A percentile compares a stretch with the other conserved stretches of the same genome.
Evolutionary conservation across 805 yeast species (phyloP).

Genomic region (Ogataea wickerhamii): DNA sequence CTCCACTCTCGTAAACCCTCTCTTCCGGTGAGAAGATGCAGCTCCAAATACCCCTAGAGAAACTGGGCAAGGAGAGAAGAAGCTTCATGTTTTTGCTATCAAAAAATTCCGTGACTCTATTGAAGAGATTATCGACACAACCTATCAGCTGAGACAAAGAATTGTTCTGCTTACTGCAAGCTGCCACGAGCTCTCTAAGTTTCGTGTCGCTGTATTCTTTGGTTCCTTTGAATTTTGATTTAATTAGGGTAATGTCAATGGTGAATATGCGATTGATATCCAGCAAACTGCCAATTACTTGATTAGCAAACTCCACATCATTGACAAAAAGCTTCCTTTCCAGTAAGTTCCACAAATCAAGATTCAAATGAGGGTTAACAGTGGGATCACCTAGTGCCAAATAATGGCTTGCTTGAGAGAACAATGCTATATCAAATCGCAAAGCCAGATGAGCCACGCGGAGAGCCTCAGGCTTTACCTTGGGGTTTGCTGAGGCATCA

Average conservation of each 20-base stretch:
- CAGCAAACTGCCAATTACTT: constrained; percentile 17
- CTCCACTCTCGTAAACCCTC: constrained; percentile 60
- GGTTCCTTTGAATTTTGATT: constrained; percentile 11
- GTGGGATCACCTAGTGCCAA: constrained; percentile 16
- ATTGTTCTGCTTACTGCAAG: constrained; percentile 29
- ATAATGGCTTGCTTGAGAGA: constrained; percentile 23
- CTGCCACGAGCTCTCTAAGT: constrained; percentile 20
- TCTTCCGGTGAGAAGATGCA: constrained; percentile 63
- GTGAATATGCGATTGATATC: constrained; percentile 17
- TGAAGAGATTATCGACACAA: constrained; percentile 22
- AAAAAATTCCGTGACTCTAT: constrained; percentile 25
- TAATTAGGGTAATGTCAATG: constrained; percentile 24
- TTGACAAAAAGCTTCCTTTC: constrained; percentile 20
- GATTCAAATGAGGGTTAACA: constrained; percentile 17
- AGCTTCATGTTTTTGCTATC: constrained; percentile 22
- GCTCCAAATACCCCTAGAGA: constrained; percentile 68
- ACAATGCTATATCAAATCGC: constrained; percentile 22
- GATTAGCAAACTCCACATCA: constrained; percentile 15
- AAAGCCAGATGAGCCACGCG: constrained; percentile 19
- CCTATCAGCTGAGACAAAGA: constrained; percentile 15
- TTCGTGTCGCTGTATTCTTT: constrained; percentile 13
- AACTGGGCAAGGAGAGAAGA: constrained; percentile 39
- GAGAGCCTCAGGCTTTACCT: constrained; percentile 16
- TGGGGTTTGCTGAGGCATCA: constrained; percentile 20
- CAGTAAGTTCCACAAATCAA: constrained; percentile 26